Conservation (phyloP, 2,329 filamentous ascomycete genomes). For the Coniochaeta sp. region DNA sequence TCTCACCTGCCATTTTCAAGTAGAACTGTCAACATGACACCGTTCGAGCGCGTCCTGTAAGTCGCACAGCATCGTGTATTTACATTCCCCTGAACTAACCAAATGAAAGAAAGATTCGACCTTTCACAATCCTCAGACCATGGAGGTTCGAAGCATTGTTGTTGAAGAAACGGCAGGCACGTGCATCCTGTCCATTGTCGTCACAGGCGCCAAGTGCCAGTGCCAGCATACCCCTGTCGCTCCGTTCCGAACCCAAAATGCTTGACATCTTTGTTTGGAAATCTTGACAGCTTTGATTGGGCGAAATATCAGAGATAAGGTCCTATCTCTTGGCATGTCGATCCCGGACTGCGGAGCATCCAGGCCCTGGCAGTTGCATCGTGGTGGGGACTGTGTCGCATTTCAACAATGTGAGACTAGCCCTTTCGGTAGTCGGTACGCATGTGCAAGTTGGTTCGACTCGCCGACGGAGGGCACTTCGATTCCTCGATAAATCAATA, state of each 20-base stretch:
- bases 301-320: conserved; percentile 3
- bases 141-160: no score
- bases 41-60: no score
- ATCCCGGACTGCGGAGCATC: not conserved
- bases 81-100: no score
- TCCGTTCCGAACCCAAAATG: not conserved
- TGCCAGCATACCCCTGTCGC: not conserved
- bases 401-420: not conserved
- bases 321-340: conserved; percentile 2
- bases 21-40: no score
- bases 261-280: conserved; percentile 3
- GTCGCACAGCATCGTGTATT: no score
- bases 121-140: no score
- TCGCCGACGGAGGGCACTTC: not conserved
- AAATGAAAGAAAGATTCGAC: no score
- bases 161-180: no score
- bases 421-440: not conserved
- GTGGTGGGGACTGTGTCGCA: not conserved
- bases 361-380: not conserved
- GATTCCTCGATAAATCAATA: not conserved
- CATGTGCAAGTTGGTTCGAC: not conserved
- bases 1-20: no score
- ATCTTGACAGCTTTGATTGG: not conserved
- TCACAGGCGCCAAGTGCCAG: not conserved
- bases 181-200: not conserved